Evolutionary conservation across 192 early-diverging fungal genomes (phyloP).

Genomic region (Phlyctochytrium arcticum): DNA sequence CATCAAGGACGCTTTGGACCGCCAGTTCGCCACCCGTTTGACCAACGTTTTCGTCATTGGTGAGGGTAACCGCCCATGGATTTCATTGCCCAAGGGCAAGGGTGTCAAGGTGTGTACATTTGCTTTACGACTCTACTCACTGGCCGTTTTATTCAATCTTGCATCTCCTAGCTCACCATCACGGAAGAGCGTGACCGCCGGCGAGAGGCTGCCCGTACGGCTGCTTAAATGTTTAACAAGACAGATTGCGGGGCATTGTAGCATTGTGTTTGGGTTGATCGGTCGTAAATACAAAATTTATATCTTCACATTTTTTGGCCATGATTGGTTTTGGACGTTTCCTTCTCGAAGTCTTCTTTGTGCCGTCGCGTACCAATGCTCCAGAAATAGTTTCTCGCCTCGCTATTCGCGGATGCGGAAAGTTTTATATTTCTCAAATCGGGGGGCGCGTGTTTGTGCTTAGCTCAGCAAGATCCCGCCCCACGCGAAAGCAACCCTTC

Average conservation of each 20-base stretch:
- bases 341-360: too few relatives aligned
- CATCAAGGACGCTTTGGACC: constrained; percentile 95
- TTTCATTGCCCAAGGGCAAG: constrained; percentile 99
- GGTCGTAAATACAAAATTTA: neutral
- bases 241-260: neutral
- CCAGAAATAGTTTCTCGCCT: too few relatives aligned
- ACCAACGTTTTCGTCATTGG: constrained; percentile 88
- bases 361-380: too few relatives aligned
- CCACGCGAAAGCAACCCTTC: too few relatives aligned
- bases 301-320: neutral
- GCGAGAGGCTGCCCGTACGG: constrained; percentile 50
- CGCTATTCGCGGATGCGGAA: too few relatives aligned
- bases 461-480: too few relatives aligned
- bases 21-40: constrained; percentile 95
- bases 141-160: too few relatives aligned
- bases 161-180: constrained; percentile 83
- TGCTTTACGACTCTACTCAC: neutral
- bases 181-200: constrained; percentile 98
- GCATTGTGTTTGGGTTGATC: neutral
- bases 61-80: constrained; percentile 84
- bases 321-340: neutral
- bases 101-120: constrained; percentile 65
- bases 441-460: too few relatives aligned
- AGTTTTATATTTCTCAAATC: too few relatives aligned
- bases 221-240: constrained; percentile 12